Base-by-base conservation (phyloP, 2,329 filamentous ascomycete genomes). In the Colletotrichum camelliae region DNA sequence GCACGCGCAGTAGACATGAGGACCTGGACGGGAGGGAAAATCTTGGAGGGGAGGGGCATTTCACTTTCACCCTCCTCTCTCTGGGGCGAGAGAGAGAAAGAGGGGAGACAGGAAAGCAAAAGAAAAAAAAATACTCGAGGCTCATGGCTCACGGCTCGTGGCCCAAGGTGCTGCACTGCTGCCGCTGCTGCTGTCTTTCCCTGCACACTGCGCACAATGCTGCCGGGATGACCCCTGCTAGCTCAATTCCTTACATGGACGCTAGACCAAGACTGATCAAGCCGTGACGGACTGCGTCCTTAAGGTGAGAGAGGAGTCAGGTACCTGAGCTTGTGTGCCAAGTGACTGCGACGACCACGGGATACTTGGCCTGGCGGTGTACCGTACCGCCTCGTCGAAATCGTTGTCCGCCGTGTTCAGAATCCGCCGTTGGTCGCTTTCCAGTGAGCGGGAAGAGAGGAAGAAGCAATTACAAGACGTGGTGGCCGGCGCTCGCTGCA, bases 201-300 rank as follows among this genome's bases (percentile, higher is more conserved):
- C 68, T 70, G 68, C n/a, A 70, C 68, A 18, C 58, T 57, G 21
- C 58, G 39, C 58, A 65, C 9, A 64, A 29, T n/a, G 5, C 43
- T 24, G 79, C 80, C 74, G 76, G 80, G 81, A 78, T 78, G 5
- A 74, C 72, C 81, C 81, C 72, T 80, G 81, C 80, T 78, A 78
- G 78, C 58, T 74, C 77, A 60, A 75, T 58, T 67, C 60, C 77
- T 76, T 73, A 79, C 77, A 80, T 72, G 69, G 72, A 77, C 72
- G 66, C 74, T 76, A 76, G 62, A 15, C 74, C 65, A 7, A 48
- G 18, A 68, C 43, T 64, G 58, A 64, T 27, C 43, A 73, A 73
- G 69, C 21, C 61, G 68, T 57, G 73, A 68, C 70, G 70, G 57
- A 27, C 69, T 73, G 64, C 70, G 72, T 73, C 69, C 52, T 62